Evolutionary conservation across 768 basidiomycete genomes (phyloP).

Genomic region (Russula griseocarnosa): DNA sequence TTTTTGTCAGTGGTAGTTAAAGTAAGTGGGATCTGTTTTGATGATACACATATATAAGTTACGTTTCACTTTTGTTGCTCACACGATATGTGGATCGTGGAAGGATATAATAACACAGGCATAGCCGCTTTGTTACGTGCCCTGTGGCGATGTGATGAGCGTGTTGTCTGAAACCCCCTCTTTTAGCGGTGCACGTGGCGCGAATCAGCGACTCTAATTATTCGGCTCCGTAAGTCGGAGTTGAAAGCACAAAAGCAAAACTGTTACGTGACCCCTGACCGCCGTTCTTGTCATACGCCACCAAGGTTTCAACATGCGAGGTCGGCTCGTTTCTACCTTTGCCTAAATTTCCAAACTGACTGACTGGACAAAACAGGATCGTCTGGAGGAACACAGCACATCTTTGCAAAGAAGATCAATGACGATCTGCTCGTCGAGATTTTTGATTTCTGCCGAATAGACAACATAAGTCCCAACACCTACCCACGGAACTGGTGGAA

Average conservation of each 20-base stretch:
- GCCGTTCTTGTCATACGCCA: neutral
- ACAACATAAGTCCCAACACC: neutral
- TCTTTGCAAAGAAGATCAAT: neutral
- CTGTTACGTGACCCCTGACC: neutral
- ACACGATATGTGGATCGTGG: neutral
- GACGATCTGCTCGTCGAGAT: slow-evolving; percentile 7
- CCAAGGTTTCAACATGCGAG: neutral
- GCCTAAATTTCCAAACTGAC: neutral
- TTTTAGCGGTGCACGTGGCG: too few relatives aligned
- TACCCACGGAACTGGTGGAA: slow-evolving; percentile 8
- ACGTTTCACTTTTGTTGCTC: neutral
- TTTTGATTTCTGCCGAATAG: slow-evolving; percentile 1
- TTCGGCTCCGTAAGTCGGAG: too few relatives aligned
- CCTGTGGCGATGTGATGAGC: too few relatives aligned
- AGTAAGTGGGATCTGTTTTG: slow-evolving; percentile 8
- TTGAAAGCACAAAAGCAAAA: neutral
- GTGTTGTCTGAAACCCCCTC: too few relatives aligned
- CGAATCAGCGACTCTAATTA: too few relatives aligned
- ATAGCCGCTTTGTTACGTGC: too few relatives aligned
- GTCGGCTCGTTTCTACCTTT: neutral
- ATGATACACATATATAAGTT: slow-evolving; percentile 3
- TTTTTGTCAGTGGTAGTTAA: neutral
- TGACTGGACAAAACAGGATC: neutral
- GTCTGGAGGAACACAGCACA: neutral
- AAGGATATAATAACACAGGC: too few relatives aligned